Evolutionary conservation across 306 rosid genomes (phyloP).

Genomic region (Cicer chorassanicum): DNA sequence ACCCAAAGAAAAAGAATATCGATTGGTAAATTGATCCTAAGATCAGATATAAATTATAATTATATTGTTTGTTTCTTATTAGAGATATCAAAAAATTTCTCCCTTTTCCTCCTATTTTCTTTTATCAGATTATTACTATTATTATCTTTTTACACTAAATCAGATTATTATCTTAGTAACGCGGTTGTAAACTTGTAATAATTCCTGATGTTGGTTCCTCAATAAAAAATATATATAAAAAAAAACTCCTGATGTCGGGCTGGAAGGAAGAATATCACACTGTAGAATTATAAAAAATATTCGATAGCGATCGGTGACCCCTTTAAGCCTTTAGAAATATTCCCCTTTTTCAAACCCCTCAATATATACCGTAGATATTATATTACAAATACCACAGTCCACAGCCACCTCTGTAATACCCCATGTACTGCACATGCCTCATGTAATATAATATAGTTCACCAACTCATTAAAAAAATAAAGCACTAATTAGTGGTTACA

Average conservation of each 20-base stretch:
- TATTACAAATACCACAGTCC: neutral
- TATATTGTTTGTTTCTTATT: no score
- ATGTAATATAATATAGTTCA: constrained; percentile 36
- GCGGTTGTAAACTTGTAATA: constrained; percentile 12
- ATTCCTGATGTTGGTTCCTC: no score
- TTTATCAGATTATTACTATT: no score
- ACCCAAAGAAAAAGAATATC: no score
- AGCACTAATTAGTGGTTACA: neutral
- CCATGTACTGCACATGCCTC: constrained; percentile 71
- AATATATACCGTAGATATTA: constrained; percentile 3
- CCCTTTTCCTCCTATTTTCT: no score
- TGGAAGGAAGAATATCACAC: constrained; percentile 40
- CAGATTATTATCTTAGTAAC: neutral
- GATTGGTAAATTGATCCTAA: no score
- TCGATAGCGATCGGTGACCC: neutral
- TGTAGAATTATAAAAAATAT: constrained; percentile 5
- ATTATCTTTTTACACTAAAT: no score
- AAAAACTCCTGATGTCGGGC: neutral
- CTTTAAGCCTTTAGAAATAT: neutral
- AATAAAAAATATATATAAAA: no score
- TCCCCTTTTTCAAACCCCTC: neutral
- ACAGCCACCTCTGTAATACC: constrained; percentile 1
- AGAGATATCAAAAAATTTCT: no score
- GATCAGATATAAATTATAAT: no score
- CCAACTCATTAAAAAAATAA: constrained; percentile 17